Conservation (phyloP, 106 monocot species). For the Allium cepa region DNA sequence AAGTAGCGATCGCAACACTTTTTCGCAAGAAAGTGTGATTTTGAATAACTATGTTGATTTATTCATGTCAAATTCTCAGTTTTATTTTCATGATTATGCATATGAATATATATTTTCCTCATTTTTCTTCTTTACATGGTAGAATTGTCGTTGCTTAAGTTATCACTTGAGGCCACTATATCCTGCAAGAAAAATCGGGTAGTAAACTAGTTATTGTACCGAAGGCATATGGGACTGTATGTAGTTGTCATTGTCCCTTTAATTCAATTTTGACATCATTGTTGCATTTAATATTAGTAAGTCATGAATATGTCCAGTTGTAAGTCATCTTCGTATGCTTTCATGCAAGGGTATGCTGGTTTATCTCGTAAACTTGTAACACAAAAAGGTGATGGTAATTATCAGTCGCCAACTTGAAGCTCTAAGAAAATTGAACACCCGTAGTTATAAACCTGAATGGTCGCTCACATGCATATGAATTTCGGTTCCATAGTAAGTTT, state of each 20-base stretch:
- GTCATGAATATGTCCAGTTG: neutral
- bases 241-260: no score
- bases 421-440: neutral
- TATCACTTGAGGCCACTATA: neutral
- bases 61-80: no score
- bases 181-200: neutral
- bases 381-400: neutral
- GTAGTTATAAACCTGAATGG: neutral
- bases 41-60: no score
- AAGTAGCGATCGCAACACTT: slow-evolving; percentile 20
- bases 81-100: neutral
- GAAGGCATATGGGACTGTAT: no score
- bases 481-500: neutral
- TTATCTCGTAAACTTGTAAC: no score
- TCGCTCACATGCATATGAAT: neutral
- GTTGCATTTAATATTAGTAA: no score
- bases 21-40: neutral
- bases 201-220: no score
- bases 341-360: no score
- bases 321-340: neutral
- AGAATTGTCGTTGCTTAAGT: neutral
- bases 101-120: neutral
- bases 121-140: neutral
- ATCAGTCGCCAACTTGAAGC: neutral
- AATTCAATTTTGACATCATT: no score